These are phyloP conservation scores for Vitrella brassicaformis DNA, from an alignment of 73 alveolate species.

Conservation along the genomic window DNA sequence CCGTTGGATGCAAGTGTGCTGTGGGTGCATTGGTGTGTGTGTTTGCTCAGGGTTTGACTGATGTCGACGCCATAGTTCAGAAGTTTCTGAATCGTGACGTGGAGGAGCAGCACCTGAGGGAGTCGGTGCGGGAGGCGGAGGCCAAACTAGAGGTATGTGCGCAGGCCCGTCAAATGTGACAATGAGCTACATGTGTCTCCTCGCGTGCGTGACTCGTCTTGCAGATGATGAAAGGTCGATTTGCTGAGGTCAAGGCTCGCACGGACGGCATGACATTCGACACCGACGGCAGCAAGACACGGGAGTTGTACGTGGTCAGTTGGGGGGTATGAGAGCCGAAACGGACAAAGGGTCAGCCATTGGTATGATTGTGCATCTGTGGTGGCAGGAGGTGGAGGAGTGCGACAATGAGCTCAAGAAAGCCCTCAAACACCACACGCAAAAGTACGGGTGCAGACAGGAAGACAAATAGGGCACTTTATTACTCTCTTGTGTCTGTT, in stretches of 20 bases:
- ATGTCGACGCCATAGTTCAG: background rate
- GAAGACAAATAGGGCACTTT: too few species aligned
- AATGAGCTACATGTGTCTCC: too few species aligned
- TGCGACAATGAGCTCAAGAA: background rate
- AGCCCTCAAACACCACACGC: background rate
- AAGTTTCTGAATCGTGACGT: background rate
- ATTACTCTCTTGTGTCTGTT: too few species aligned
- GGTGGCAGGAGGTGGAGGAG: background rate
- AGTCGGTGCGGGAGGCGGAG: background rate
- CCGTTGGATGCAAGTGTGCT: too few species aligned
- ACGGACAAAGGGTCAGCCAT: too few species aligned
- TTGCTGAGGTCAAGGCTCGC: background rate
- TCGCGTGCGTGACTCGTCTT: too few species aligned
- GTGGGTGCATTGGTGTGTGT: too few species aligned
- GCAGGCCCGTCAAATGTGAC: too few species aligned
- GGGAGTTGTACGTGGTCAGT: background rate
- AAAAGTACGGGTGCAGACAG: too few species aligned
- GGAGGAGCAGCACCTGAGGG: background rate
- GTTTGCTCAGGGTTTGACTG: too few species aligned
- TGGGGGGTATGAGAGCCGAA: too few species aligned
- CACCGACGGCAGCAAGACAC: background rate
- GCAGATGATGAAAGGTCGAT: background rate
- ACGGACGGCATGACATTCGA: background rate
- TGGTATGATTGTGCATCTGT: too few species aligned
- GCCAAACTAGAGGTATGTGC: background rate